Evolutionary conservation across 495 filamentous ascomycete species (phyloP).

Genomic region (Elaphomyces granulatus): DNA sequence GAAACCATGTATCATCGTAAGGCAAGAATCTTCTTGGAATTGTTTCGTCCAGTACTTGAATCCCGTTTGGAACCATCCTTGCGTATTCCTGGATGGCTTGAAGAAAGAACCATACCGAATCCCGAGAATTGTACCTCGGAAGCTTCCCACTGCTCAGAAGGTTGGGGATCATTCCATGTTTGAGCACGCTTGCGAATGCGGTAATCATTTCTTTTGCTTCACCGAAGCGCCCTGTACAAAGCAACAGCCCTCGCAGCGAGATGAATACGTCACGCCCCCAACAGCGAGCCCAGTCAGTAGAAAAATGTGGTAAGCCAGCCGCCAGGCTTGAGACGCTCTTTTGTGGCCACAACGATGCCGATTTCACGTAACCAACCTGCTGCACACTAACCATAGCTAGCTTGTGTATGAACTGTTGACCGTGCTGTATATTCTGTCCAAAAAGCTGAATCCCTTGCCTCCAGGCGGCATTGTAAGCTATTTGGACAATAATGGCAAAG

Average conservation of each 20-base stretch:
- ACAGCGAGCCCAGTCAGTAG: slow-evolving; percentile 84
- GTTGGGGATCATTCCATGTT: slow-evolving; percentile 98
- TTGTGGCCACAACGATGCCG: slow-evolving; percentile 75
- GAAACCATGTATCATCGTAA: slow-evolving; percentile 89
- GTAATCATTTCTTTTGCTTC: slow-evolving; percentile 89
- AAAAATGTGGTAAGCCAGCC: slow-evolving; percentile 90
- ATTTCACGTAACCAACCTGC: slow-evolving; percentile 74
- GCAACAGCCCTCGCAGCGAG: slow-evolving; percentile 74
- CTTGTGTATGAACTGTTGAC: slow-evolving; percentile 73
- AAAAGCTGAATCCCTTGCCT: slow-evolving; percentile 66
- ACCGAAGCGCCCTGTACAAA: slow-evolving; percentile 73
- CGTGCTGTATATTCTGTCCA: slow-evolving; percentile 55
- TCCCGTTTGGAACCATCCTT: slow-evolving; percentile 65
- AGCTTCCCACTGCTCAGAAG: slow-evolving; percentile 69
- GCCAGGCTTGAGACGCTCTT: slow-evolving; percentile 77
- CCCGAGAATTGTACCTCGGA: slow-evolving; percentile 94
- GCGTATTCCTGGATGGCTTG: slow-evolving; percentile 92
- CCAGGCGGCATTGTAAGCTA: slow-evolving; percentile 71
- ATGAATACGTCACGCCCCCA: slow-evolving; percentile 99
- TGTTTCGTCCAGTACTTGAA: slow-evolving; percentile 57
- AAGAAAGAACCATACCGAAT: slow-evolving; percentile 95
- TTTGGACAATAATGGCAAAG: slow-evolving; percentile 77
- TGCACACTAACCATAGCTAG: slow-evolving; percentile 83
- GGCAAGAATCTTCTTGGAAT: slow-evolving; percentile 82
- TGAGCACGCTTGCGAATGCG: slow-evolving; percentile 90